phyloP scores from a whole-genome alignment of 2,329 filamentous ascomycete genomes.

The Botrytis deweyae region DNA sequence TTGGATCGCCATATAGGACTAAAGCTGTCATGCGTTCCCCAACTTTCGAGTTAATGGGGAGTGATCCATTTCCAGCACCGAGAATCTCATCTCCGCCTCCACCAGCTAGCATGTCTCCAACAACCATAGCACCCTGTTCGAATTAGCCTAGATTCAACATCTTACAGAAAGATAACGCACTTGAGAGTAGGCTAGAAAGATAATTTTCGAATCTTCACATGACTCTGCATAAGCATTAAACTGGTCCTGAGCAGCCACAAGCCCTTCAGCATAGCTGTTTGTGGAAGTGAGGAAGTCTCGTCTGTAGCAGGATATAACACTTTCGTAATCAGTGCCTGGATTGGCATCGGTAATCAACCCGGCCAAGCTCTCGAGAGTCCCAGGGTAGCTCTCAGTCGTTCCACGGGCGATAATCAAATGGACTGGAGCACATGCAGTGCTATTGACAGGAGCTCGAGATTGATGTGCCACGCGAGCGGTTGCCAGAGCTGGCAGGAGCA shows the following conservation, averaged over 20 bases:
- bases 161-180: neutral
- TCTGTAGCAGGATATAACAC: neutral
- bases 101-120: neutral
- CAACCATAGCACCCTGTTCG: neutral
- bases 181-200: neutral
- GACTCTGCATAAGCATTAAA: neutral
- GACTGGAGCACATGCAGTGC: neutral
- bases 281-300: neutral
- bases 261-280: neutral
- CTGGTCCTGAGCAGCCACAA: neutral
- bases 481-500: neutral
- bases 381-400: neutral
- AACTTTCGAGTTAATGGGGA: neutral
- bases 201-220: conserved; percentile 1
- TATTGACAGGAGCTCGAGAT: neutral
- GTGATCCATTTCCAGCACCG: neutral
- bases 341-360: neutral
- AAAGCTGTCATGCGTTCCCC: neutral
- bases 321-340: neutral
- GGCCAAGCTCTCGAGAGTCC: neutral
- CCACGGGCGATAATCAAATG: neutral
- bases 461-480: neutral
- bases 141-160: neutral
- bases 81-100: neutral
- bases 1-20: neutral